Conservation (phyloP, 1,284 basidiomycete genomes). For the Irpex sp. region DNA sequence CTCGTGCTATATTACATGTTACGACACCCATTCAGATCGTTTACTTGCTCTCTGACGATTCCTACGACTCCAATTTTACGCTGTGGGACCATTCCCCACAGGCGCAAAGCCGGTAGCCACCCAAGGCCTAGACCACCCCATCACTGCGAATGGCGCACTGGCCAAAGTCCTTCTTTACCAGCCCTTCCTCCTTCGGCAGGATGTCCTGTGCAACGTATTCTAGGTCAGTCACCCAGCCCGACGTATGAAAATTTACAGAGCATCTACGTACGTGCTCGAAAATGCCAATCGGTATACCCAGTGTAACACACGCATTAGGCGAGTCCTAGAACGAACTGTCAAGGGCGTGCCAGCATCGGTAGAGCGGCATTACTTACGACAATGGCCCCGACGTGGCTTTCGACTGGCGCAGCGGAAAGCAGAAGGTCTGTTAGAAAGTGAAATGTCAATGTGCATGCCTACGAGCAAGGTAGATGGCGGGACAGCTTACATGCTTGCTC, state of each 20-base stretch:
- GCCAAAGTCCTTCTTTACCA: conserved; percentile 65
- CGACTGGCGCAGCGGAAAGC: conserved; percentile 81
- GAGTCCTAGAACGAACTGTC: conserved; percentile 56
- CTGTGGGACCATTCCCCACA: not conserved
- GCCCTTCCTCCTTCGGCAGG: conserved; percentile 66
- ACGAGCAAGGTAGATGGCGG: not conserved
- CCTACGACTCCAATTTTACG: not conserved
- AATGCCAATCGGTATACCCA: conserved; percentile 77
- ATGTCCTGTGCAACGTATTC: conserved; percentile 56
- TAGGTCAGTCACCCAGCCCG: conserved; percentile 1
- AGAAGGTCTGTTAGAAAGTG: conserved; percentile 58
- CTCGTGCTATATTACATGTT: not conserved
- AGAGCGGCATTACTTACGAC: conserved; percentile 55
- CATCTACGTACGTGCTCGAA: conserved; percentile 66
- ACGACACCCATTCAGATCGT: not conserved
- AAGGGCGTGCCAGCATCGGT: not conserved
- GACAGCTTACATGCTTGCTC: conserved; percentile 72
- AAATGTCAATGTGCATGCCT: not conserved
- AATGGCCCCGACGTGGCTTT: conserved; percentile 80
- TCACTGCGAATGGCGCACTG: conserved; percentile 77
- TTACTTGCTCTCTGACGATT: not conserved
- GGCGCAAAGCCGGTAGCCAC: not conserved
- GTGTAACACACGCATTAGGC: conserved; percentile 82
- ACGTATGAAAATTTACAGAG: not conserved
- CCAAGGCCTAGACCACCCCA: conserved; percentile 50